Evolutionary conservation across 306 rosid species (phyloP), one percentile per base, ranked within the genome.

Genomic region (Glycine tomentella): DNA sequence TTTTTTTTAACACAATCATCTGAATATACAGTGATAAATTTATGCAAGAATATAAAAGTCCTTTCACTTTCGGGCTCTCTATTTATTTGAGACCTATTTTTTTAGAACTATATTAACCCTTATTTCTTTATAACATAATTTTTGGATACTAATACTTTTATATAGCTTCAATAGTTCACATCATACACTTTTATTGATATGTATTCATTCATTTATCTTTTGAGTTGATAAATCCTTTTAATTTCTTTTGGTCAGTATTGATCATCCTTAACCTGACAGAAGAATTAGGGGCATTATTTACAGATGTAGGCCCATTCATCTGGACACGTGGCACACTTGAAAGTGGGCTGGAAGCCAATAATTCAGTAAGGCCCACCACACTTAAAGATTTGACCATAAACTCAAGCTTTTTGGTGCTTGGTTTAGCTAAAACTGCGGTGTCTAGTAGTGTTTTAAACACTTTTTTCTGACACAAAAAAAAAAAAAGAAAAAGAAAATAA

Each of bases 251-350:
- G 55, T 16, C 9, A 45, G 16, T 70, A 7, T 66, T 66, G 15
- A 55, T 73, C 14, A 31, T 64, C 74, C 50, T 67, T 2, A 65
- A 65, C 58, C n/a, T 57, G 20, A 81, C 67, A 55, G n/a, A 51
- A 50, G 25, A 56, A 15, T 56, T 4, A 38, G 25, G 75, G 3
- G 51, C 33, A 62, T 0, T 45, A 14, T 13, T 58, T 40, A 44
- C 33, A 14, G 69, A 38, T 7, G 84, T 85, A 63, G 92, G 87
- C 68, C 83, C 87, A 77, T 69, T 56, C 0, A 3, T 4, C 13
- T 12, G 84, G 62, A 80, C 44, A 86, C 91, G 92, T 88, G 98
- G 90, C 93, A 77, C 90, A 83, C 84, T 80, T 84, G 89, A 87
- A 88, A 69, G 36, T 87, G 86, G 75, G 90, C 83, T 87, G 81